Conservation (phyloP, 23 red algal genomes). For the Gracilaria domingensis region DNA sequence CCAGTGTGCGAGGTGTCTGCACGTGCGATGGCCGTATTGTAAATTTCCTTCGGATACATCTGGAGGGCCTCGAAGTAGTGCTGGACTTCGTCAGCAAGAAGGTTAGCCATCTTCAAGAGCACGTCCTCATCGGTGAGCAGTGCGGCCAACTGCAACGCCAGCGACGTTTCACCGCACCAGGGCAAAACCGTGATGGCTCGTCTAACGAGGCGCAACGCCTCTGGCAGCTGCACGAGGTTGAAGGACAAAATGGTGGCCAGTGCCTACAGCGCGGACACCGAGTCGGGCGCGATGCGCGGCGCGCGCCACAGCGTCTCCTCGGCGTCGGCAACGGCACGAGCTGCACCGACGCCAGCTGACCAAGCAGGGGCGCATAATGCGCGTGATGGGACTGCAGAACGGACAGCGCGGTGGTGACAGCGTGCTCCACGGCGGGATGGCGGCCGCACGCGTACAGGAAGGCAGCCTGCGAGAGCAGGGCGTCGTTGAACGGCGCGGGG, state of each 20-base stretch:
- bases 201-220: slow-evolving; percentile 54
- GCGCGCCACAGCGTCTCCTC: too few species aligned
- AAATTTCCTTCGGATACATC: too few species aligned
- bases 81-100: slow-evolving; percentile 56
- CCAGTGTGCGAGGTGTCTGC: slow-evolving; percentile 46
- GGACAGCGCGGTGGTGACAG: slow-evolving; percentile 6
- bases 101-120: slow-evolving; percentile 66
- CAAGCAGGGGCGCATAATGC: slow-evolving; percentile 22
- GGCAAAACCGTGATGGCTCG: slow-evolving; percentile 12
- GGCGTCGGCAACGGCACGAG: too few species aligned
- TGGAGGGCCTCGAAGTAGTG: slow-evolving; percentile 75
- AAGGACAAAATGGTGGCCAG: slow-evolving; percentile 39
- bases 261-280: slow-evolving; percentile 19
- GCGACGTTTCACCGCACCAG: background rate
- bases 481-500: background rate
- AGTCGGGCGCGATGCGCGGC: too few species aligned
- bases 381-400: background rate
- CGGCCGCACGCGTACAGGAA: slow-evolving; percentile 13
- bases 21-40: slow-evolving; percentile 59
- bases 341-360: too few species aligned
- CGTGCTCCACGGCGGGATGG: background rate
- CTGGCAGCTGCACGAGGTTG: slow-evolving; percentile 55
- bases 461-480: too few species aligned
- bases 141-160: slow-evolving; percentile 45
- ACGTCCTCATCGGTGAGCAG: slow-evolving; percentile 87